phyloP scores from a whole-genome alignment of 1,139 yeast genomes.

The Sugiyamaella castrensis region DNA sequence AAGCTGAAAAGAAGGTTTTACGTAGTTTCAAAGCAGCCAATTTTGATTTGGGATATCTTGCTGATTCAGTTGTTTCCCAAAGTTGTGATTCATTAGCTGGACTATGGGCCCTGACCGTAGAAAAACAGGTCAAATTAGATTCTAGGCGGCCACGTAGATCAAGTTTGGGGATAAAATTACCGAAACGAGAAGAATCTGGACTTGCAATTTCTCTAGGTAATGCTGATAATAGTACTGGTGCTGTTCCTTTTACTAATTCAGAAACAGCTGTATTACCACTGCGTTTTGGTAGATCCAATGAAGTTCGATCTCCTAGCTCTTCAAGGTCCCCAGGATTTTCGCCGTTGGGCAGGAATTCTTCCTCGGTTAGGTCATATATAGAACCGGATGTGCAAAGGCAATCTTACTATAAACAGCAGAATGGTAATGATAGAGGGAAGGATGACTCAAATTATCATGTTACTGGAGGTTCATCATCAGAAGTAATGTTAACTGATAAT shows the following conservation, averaged over 20 bases:
- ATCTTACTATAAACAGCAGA: neutral
- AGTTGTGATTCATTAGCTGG: slow-evolving; percentile 83
- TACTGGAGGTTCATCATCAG: neutral
- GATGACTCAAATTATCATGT: neutral
- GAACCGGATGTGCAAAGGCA: slow-evolving; percentile 3
- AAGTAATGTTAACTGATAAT: neutral
- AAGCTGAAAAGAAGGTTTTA: slow-evolving; percentile 61
- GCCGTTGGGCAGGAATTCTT: slow-evolving; percentile 14
- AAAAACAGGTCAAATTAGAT: slow-evolving; percentile 54
- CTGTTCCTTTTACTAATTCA: neutral
- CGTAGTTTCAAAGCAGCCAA: slow-evolving; percentile 64
- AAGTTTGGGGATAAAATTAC: slow-evolving; percentile 22
- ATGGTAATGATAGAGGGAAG: neutral
- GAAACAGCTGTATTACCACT: neutral
- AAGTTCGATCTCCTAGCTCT: neutral
- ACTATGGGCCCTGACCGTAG: slow-evolving; percentile 71
- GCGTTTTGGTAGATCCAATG: neutral
- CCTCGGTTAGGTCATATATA: slow-evolving; percentile 11
- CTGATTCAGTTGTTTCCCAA: slow-evolving; percentile 56
- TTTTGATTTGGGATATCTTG: slow-evolving; percentile 62
- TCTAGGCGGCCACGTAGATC: slow-evolving; percentile 21
- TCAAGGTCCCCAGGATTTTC: slow-evolving; percentile 6
- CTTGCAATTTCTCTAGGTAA: neutral
- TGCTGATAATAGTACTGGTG: neutral
- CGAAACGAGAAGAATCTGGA: slow-evolving; percentile 15